Percentiles rank a stretch among this genome's conserved stretches.
These are phyloP conservation scores for Yamadazyma phyllophila DNA, from an alignment of 805 yeast species.

Conservation along the genomic window DNA sequence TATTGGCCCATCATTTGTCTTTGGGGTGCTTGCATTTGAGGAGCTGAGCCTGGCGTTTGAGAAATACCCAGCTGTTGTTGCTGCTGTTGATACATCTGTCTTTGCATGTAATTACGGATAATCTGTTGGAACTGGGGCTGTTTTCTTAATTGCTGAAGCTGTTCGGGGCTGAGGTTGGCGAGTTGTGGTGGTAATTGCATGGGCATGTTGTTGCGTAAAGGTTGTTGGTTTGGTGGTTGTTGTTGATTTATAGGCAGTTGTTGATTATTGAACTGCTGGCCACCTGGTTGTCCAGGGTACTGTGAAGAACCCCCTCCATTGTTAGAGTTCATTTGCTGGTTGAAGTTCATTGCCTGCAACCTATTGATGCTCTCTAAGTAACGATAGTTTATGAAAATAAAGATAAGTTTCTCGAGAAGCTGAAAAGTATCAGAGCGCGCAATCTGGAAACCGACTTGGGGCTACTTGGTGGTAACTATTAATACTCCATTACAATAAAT, in stretches of 20 bases:
- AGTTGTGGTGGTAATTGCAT: constrained; percentile 25
- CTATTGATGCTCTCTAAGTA: too few relatives aligned
- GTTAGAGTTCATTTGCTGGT: constrained; percentile 10
- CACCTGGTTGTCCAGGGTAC: background rate
- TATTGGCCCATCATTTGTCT: constrained; percentile 2
- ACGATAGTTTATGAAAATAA: background rate
- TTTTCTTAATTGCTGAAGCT: constrained; percentile 39
- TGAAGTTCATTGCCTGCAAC: constrained; percentile 12
- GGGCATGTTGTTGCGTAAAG: constrained; percentile 10
- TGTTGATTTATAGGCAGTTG: constrained; percentile 3
- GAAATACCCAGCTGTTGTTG: constrained; percentile 16
- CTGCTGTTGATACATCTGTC: constrained; percentile 19
- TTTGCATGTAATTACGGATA: constrained; percentile 41
- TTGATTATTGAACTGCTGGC: constrained; percentile 3
- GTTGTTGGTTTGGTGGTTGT: constrained; percentile 8
- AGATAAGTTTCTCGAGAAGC: background rate
- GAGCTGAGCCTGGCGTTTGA: constrained; percentile 13
- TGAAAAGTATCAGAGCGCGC: background rate
- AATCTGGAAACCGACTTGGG: background rate
- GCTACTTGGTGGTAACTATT: too few relatives aligned
- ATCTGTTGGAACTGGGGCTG: constrained; percentile 45
- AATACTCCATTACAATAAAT: too few relatives aligned
- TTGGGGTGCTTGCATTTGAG: constrained; percentile 1
- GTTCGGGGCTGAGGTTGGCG: constrained; percentile 39
- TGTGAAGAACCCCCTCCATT: constrained; percentile 3